Base-by-base conservation (phyloP, 2,329 filamentous ascomycete species). In the Myriosclerotinia scirpicola region DNA sequence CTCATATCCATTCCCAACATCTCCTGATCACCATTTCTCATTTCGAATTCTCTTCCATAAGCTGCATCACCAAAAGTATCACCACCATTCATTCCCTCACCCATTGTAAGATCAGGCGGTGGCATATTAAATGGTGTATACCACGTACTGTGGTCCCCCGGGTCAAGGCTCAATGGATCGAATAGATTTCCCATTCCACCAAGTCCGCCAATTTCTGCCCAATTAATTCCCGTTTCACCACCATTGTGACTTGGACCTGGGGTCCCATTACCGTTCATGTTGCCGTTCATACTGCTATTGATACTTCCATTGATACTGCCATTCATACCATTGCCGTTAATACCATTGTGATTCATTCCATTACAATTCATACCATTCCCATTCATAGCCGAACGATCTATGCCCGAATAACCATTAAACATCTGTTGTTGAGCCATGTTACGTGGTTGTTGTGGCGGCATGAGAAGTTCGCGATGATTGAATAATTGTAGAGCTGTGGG, bases 41-140 rank as follows among this genome's bases (percentile, higher is more conserved):
- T 54, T 53, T 63, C 38, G 38, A 63, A 52, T 20, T 53, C 22
- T n/a, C 56, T 44, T 34, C 55, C 60, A 22, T n/a, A 66, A 12
- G 46, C 30, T 20, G 46, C 52, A 9, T 55, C 38, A 9, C 40
- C 54, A 58, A 76, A 74, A 5, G 72, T 59, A 67, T 76, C 74
- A 20, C 67, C 69, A n/a, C 85, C 83, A 64, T 83, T 83, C 30
- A 48, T 22, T 17, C 56, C 17, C 15, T 20, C 53, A 12, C 55
- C 53, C 26, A 36, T 17, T 8, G 80, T 79, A 53, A 85, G 78
- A 67, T 87, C 85, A 0, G 90, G 87, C 26, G 92, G 91, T 67
- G 95, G 91, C 78, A 96, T 87, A 75, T 96, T 96, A 78, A 97
- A 96, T 1, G 93, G 92, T 81, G 96, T 88, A 77, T 96, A 96